Base-by-base conservation (phyloP, 257 asterid genomes). In the Przewalskia tangutica region DNA sequence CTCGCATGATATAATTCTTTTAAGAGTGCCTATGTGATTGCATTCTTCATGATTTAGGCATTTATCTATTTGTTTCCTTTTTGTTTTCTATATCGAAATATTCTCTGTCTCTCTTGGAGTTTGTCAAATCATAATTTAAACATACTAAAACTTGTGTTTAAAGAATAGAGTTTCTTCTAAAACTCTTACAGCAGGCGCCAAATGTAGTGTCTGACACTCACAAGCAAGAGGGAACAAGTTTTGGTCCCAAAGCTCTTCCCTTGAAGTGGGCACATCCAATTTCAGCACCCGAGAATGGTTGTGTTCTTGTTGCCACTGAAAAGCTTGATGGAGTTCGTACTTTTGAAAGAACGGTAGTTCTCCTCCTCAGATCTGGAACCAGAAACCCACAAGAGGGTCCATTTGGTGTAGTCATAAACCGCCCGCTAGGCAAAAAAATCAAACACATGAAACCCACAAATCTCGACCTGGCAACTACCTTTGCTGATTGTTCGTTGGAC, bases 241-340 rank as follows among this genome's bases (percentile, higher is more conserved):
- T 84, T 12, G 86, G 85, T 59, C 46, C 90, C 40, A 91, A 86
- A 81, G 77, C 91, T 79, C 92, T 90, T 75, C 98, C 94, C 55
- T 83, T 84, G 79, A 94, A 95, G 89, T 95, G 99, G 99, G 99
- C 99, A 9, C 99, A 95, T 88, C 99, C 99, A 14, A 89, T 95
- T 51, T 92, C 98, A 60, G 86, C 96, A n/a, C 98, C 98, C 0
- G 99, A 94, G 85, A 91, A 91, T 65, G 99, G 99, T 44, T 94
- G 98, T 80, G 93, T 95, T 83, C 97, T 95, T 53, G 88, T 95
- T 55, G 96, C 99, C 76, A 91, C 98, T 73, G 98, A 93, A 84
- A 94, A 92, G 89, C 98, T 95, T 6, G 99, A 95, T 51, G 98
- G 97, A 63, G 95, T 91, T 65, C 92, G 91, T 85, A 84, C 90